Base-by-base conservation (phyloP, 163 green algal genomes). In the Chloroidium sp. region DNA sequence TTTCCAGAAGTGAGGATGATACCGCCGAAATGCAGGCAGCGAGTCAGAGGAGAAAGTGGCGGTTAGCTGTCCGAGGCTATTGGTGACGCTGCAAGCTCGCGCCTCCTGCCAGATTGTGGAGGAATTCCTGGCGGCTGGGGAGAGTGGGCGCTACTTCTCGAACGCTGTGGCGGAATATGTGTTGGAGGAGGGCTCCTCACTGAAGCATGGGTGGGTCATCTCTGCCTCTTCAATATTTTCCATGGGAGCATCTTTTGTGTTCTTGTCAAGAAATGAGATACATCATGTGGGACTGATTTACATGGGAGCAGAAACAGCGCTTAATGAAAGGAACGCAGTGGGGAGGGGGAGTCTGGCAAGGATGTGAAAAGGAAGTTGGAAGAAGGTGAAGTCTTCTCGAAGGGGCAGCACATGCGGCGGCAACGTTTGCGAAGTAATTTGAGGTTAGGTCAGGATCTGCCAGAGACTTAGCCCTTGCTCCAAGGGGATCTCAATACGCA, bases 41-140 rank as follows among this genome's bases (percentile, higher is more conserved):
- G 36, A 36, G 36, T 36, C 36, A 36, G 36, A 36, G 36, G 36
- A 36, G 36, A 36, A 36, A 36, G 75, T 74, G 2, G 74, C 10
- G 12, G n/a, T 69, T 60, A 79, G 6, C 6, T 14, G 59, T 13
- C 92, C 93, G 0, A 90, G 93, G 4, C 69, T 95, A 72, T 87
- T 97, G 77, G 80, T 95, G 58, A 75, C 89, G 61, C 87, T 93
- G 62, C 92, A 88, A n/a, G 81, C 84, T 13, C 79, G 81, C 0
- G 84, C 91, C 0, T 69, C 60, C 3, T 78, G 86, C 0, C 85
- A 94, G 74, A 36, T 98, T 57, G 82, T 97, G 0, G 94, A 98
- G 87, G 94, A 98, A 85, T 95, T 92, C 82, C 81, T 68, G 36
- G 13, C 57, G 74, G 72, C 57, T 13, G 75, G 62, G 59, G 58